Base-by-base conservation (phyloP, 495 filamentous ascomycete species). In the Viridothelium virens region DNA sequence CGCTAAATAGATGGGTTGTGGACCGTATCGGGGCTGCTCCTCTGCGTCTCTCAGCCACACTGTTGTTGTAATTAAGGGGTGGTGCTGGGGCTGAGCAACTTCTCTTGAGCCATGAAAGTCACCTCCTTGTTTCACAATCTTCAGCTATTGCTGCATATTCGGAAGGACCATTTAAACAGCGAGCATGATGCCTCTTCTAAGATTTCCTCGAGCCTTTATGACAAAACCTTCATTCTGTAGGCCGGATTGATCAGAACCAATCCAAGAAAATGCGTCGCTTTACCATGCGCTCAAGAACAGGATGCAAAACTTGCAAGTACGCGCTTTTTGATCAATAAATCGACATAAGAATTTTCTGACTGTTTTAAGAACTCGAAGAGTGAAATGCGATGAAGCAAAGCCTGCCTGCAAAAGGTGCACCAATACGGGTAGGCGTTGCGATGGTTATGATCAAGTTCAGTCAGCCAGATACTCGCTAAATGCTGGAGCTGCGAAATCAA, bases 381-480 rank as follows among this genome's bases (percentile, higher is more conserved):
- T 89, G 37, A 88, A 88, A 75, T 89, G 86, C 75, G 86, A 85
- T 73, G 86, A 89, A 72, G 78, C 77, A 66, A 84, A 83, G 63
- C 86, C 86, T 3, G 68, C 71, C 2, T 89, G 86, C 70, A 74
- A 74, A 39, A 82, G 84, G 47, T 89, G 86, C 68, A 73, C 83
- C 18, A 72, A 68, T 31, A 82, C 80, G 0, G 80, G 81, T 1
- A 75, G 82, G 4, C 76, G 74, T 46, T 84, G 82, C 69, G 81
- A 81, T 66, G 73, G 77, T n/a, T 79, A 79, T 64, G 50, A 48
- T 33, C 66, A 59, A 34, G 63, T 72, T 37, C 16, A 63, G 7
- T 63, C 62, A 61, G 25, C 63, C 44, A 37, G 73, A 47, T 36
- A 71, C 62, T 18, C 31, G 33, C 9, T 65, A 63, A 36, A 70